These are phyloP conservation scores for Pleurotus sapidus DNA, from an alignment of 768 basidiomycete species.

Conservation along the genomic window DNA sequence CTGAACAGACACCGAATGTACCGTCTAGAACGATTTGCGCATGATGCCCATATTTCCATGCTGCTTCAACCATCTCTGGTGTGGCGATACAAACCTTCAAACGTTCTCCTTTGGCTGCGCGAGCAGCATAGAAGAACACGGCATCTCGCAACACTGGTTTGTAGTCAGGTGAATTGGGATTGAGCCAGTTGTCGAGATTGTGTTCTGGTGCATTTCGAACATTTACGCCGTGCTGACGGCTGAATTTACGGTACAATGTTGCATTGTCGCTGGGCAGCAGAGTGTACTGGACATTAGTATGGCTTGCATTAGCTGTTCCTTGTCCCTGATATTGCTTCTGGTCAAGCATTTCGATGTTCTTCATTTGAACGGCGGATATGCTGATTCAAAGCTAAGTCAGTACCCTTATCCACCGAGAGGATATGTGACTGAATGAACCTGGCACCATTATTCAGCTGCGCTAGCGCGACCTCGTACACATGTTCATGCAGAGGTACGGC, in stretches of 20 bases:
- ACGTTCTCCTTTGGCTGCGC: conserved; percentile 12
- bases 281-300: background rate
- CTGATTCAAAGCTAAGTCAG: no score
- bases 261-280: background rate
- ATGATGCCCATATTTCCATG: conserved; percentile 18
- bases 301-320: background rate
- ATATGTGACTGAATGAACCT: background rate
- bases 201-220: conserved; percentile 7
- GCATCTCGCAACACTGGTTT: conserved; percentile 14
- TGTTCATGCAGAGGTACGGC: conserved; percentile 27
- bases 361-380: background rate
- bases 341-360: background rate
- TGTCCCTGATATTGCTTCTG: background rate
- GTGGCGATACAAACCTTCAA: conserved; percentile 23
- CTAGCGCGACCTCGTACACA: conserved; percentile 22
- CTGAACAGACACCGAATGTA: conserved; percentile 18
- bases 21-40: conserved; percentile 18
- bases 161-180: conserved; percentile 16
- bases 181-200: conserved; percentile 24
- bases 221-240: conserved; percentile 12
- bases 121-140: conserved; percentile 21
- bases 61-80: conserved; percentile 16
- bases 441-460: conserved; percentile 15
- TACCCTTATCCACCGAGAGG: no score
- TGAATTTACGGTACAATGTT: conserved; percentile 17